Conservation (phyloP, 345 rosid species). For the Populus davidiana region DNA sequence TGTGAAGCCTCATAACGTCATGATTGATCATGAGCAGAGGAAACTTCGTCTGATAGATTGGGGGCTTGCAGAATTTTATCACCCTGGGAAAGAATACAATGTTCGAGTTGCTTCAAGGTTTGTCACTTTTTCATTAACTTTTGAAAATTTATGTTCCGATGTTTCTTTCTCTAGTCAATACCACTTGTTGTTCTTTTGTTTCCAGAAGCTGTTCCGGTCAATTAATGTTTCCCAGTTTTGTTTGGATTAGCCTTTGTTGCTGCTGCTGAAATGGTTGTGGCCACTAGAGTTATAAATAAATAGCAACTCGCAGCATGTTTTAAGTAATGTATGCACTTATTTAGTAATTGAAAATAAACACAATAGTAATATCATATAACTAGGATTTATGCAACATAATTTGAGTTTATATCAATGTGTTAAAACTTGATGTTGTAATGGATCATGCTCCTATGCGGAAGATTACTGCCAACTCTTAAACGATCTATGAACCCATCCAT, state of each 20-base stretch:
- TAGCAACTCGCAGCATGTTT: not conserved
- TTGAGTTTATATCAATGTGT: not conserved
- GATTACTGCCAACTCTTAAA: not conserved
- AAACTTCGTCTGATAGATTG: constrained; percentile 95
- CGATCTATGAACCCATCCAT: not conserved
- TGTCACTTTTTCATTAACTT: not conserved
- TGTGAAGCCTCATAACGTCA: constrained; percentile 98
- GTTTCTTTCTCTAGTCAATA: not conserved
- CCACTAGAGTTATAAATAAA: not conserved
- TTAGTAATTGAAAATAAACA: not conserved
- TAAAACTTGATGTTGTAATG: not conserved
- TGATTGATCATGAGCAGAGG: constrained; percentile 96
- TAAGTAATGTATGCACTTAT: not conserved
- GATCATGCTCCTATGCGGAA: not conserved
- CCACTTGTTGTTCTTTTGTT: not conserved
- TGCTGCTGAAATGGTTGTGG: not conserved
- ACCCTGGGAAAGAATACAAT: constrained; percentile 94
- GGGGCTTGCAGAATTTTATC: constrained; percentile 98
- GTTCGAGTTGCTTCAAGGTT: constrained; percentile 99
- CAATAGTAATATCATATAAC: not conserved
- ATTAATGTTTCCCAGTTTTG: not conserved
- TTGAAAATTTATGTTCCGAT: not conserved
- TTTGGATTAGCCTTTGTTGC: not conserved
- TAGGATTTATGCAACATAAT: not conserved
- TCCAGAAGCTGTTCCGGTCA: not conserved